A percentile compares a stretch with the other conserved stretches of the same genome.
Conservation (phyloP, 208 protist species). For the Herpetomonas samuelpessoai region DNA sequence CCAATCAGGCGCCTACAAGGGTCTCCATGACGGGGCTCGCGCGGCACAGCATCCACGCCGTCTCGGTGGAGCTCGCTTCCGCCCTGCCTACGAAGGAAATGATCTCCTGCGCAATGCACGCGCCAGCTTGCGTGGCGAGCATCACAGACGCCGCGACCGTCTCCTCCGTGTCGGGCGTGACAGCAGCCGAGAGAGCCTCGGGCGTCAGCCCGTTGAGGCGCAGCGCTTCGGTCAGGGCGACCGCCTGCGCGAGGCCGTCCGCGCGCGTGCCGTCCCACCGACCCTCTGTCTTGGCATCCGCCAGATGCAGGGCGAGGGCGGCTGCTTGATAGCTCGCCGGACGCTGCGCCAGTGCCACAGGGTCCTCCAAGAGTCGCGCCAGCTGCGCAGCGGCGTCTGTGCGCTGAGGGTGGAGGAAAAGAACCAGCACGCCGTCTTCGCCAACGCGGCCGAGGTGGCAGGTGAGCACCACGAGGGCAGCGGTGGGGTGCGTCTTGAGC, state of each 20-base stretch:
- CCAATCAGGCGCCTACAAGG: slow-evolving; percentile 6
- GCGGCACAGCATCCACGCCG: slow-evolving; percentile 24
- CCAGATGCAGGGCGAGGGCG: slow-evolving; percentile 31
- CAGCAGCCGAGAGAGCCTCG: slow-evolving; percentile 5
- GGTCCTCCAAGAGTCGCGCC: slow-evolving; percentile 23
- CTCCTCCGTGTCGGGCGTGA: too few relatives aligned
- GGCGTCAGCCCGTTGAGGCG: slow-evolving; percentile 28
- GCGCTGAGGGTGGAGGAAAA: slow-evolving; percentile 51
- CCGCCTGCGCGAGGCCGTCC: slow-evolving; percentile 12
- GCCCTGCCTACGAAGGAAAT: slow-evolving; percentile 18
- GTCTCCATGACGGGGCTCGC: slow-evolving; percentile 6
- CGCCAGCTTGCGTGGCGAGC: slow-evolving; percentile 35
- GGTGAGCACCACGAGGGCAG: slow-evolving; percentile 6
- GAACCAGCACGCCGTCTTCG: slow-evolving; percentile 15
- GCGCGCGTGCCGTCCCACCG: slow-evolving; percentile 5
- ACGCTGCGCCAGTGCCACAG: slow-evolving; percentile 15
- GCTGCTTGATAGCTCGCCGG: slow-evolving; percentile 30
- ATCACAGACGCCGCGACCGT: slow-evolving; percentile 22
- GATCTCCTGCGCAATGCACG: slow-evolving; percentile 43
- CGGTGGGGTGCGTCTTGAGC: not conserved
- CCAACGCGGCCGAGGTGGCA: too few relatives aligned
- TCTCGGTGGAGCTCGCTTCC: slow-evolving; percentile 21
- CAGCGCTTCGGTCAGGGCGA: slow-evolving; percentile 20
- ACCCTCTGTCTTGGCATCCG: not conserved
- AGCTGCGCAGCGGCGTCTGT: slow-evolving; percentile 13